Conservation (phyloP, 306 rosid genomes). For the Inga leiocalycina region DNA sequence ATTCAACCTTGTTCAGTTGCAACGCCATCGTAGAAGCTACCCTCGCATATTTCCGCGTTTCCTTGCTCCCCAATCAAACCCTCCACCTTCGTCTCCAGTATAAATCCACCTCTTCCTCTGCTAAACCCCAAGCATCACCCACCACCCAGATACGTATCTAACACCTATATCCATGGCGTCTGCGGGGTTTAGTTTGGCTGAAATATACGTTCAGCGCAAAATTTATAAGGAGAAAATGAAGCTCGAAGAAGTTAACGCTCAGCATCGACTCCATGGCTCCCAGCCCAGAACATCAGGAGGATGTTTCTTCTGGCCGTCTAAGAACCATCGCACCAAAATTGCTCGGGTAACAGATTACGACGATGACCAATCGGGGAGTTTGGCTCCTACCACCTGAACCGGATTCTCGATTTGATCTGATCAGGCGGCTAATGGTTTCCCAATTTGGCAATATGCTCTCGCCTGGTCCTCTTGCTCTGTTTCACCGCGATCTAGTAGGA, state of each 20-base stretch:
- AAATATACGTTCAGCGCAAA: conserved; percentile 23
- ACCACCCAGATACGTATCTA: too few species aligned
- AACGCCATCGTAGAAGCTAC: not conserved
- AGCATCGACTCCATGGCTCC: not conserved
- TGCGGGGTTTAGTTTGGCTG: not conserved
- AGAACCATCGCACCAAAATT: not conserved
- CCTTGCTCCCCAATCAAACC: not conserved
- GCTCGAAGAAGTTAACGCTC: not conserved
- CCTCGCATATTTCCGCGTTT: not conserved
- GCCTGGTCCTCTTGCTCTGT: not conserved
- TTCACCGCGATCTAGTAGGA: not conserved
- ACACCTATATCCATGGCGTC: not conserved
- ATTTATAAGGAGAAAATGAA: not conserved
- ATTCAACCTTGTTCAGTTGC: not conserved
- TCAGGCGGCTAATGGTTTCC: not conserved
- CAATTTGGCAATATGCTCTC: not conserved
- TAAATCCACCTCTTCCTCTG: not conserved
- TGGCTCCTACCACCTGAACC: not conserved
- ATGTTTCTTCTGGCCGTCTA: conserved; percentile 4
- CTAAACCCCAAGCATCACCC: not conserved
- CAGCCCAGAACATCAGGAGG: not conserved
- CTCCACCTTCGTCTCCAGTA: not conserved
- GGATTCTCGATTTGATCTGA: not conserved
- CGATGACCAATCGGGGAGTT: not conserved
- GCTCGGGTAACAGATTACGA: not conserved